Base-by-base conservation (phyloP, 2,329 filamentous ascomycete species). In the Monascus ruber region DNA sequence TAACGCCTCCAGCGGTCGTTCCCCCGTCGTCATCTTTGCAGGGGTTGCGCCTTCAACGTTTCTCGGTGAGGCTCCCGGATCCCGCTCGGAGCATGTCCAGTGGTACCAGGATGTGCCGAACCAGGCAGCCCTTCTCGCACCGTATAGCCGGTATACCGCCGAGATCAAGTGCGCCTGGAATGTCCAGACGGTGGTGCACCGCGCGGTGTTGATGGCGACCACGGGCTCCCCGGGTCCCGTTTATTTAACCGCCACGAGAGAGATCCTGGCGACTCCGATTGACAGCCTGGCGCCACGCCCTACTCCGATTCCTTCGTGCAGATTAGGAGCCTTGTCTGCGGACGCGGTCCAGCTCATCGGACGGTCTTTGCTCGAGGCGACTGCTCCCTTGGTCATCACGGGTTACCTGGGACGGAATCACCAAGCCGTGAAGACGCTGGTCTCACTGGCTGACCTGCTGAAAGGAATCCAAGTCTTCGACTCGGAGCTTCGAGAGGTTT, bases 111-210 rank as follows among this genome's bases (percentile, higher is more conserved):
- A 88, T 57, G 78, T 85, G 4, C 83, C 80, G 0, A 82, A 88
- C 52, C 84, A 88, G 57, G 81, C 79, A 52, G 72, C 77, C 44
- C 85, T 94, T 46, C 67, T 93, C 1, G 68, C 74, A 0, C 86
- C 91, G 63, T 94, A 93, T 62, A 91, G 86, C 60, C 74, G 85
- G 17, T 94, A 88, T 54, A 69, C 78, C 0, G 84, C 71, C 3
- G 85, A 93, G 65, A 79, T 93, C 60, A 87, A 86, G 66, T 81
- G 80, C 4, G 84, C 83, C 6, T 73, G 74, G 49, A 93, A 91
- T 52, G 77, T 91, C 45, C 89, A 91, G 68, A 84, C 89, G 62
- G 79, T 91, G 66, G 82, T 93, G 40, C 85, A 85, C 54, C 78
- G 85, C 4, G 85, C 85, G 0, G 60, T 91, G 41, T 83, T 84